Evolutionary conservation across 345 rosid genomes (phyloP), one percentile per base, ranked within the genome.

Genomic region (Populus deltoides): DNA sequence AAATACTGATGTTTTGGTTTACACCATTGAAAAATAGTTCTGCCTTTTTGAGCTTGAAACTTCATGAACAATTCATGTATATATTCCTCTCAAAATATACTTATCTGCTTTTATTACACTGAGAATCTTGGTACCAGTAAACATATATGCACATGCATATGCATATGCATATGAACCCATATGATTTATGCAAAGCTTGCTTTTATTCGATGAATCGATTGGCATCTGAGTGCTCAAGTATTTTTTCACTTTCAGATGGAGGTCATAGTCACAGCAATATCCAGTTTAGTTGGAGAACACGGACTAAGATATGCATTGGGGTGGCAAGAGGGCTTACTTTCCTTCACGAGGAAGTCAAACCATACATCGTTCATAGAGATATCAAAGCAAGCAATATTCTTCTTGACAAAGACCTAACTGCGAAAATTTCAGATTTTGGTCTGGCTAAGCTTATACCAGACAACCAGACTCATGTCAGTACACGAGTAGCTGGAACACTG

Each of bases 381-480:
- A 96, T 96, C 76, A 96, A 96, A 86, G 98, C 99, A 18, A 96
- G 98, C 86, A 96, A 96, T 80, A 92, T 96, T 76, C 92, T 96
- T 36, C 97, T 96, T 8, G 99, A 92, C 82, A 88, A 72, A 75
- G 88, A 92, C 71, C 83, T 93, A 13, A 87, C 86, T 20, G 93
- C 99, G 29, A 96, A 90, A 89, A 96, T 96, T 77, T 85, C 99
- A 55, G 99, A 96, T 82, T 96, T 96, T 83, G 99, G 99, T 71
- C 91, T 96, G 16, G 99, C 99, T 4, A 96, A 85, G 85, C 97
- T 96, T 79, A 89, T 96, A 74, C 99, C 99, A 10, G 75, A 89
- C 41, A 84, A 91, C 81, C 74, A 85, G 91, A 92, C 98, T 70
- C 99, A 96, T 79, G 94, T 96, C 79, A 96, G 98, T 82, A 96